Evolutionary conservation across 1,284 basidiomycete species (phyloP), one percentile per base, ranked within the genome.

Genomic region (Trametes hirsuta): DNA sequence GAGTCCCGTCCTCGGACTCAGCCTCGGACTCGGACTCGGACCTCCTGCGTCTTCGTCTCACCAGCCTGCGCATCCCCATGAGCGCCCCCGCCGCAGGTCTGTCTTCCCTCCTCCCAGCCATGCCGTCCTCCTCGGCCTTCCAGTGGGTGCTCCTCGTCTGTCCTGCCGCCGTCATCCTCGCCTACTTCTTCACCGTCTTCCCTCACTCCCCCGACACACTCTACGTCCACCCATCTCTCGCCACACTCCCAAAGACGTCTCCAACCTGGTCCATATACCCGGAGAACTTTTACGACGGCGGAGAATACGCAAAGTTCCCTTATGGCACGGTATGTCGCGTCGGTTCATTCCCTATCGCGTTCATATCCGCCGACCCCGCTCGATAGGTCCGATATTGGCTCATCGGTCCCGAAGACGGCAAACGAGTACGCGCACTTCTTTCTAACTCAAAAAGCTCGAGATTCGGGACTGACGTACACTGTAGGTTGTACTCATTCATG

Each of bases 401-500:
- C 37, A 68, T 89, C 41, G 91, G 90, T 2, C 88, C 88, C 21
- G 81, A 84, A 66, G 73, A 81, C n/a, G 88, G 88, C 15, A 78
- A 80, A 54, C 87, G 86, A 79, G 89, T 91, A 64, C 45, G 77
- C 47, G n/a, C 18, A 37, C 47, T 25, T 52, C 30, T 50, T 34
- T 4, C 24, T 1, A 40, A 15, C 24, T 9, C 21, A 24, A 9
- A 53, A 55, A 18, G 18, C 18, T 18, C 18, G 18, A 18, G 48
- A 49, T 46, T n/a, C 22, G 12, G 30, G 30, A 5, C 41, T 2
- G 5, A 57, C 42, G 22, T 10, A 15, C 35, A 44, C 35, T 50
- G n/a, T 62, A 91, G 89, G 77, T 92, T 36, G 84, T 89, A 11
- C 78, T 92, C n/a, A 85, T 92, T 8, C 88, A 91, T 63, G 90